phyloP scores from a whole-genome alignment of 768 basidiomycete species.

The Suillus subalutaceus region DNA sequence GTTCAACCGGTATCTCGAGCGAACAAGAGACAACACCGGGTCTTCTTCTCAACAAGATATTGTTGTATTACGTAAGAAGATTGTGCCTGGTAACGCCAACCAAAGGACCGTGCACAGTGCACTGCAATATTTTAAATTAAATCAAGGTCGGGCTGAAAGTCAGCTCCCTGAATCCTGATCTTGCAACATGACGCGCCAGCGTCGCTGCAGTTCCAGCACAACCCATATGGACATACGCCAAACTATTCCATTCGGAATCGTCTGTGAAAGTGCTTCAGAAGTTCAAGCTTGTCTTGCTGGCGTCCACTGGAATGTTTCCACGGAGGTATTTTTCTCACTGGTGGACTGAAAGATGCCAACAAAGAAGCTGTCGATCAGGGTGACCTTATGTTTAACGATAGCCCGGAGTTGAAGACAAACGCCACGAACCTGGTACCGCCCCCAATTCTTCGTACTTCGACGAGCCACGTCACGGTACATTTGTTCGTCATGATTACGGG shows the following conservation, averaged over 20 bases:
- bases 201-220: not conserved
- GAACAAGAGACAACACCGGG: too few relatives aligned
- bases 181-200: not conserved
- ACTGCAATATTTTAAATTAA: too few relatives aligned
- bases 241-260: not conserved
- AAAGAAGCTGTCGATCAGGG: not conserved
- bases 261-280: not conserved
- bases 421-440: not conserved
- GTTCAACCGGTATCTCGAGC: too few relatives aligned
- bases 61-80: not conserved
- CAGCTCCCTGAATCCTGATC: too few relatives aligned
- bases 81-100: too few relatives aligned
- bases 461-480: not conserved
- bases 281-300: not conserved
- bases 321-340: not conserved
- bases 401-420: not conserved
- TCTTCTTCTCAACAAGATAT: too few relatives aligned
- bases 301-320: not conserved
- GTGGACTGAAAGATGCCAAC: not conserved
- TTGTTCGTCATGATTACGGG: not conserved
- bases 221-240: not conserved
- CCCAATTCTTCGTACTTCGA: not conserved
- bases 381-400: not conserved
- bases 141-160: too few relatives aligned
- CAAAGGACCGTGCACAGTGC: too few relatives aligned